Conservation (phyloP, 306 rosid genomes). For the Dalbergia oliveri region DNA sequence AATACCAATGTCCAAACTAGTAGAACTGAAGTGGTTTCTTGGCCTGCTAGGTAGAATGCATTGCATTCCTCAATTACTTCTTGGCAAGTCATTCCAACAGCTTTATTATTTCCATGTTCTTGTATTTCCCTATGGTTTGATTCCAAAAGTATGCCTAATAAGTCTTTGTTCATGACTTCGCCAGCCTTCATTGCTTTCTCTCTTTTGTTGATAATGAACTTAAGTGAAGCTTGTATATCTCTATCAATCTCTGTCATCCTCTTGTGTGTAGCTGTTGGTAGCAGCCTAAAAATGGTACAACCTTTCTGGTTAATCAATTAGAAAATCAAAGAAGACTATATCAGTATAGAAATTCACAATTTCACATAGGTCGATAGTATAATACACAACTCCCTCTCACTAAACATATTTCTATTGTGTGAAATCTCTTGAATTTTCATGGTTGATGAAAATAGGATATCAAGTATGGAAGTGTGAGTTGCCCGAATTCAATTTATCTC, state of each 20-base stretch:
- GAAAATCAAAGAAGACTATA: not conserved
- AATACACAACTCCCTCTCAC: too few relatives aligned
- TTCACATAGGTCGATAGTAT: too few relatives aligned
- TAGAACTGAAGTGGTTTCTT: slow-evolving; percentile 63
- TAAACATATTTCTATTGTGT: too few relatives aligned
- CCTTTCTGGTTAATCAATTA: not conserved
- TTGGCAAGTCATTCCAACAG: slow-evolving; percentile 54
- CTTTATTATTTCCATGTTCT: slow-evolving; percentile 43
- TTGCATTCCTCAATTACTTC: slow-evolving; percentile 67
- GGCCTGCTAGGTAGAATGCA: slow-evolving; percentile 65
- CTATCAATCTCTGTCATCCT: slow-evolving; percentile 6
- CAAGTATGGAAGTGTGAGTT: too few relatives aligned
- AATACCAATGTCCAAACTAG: slow-evolving; percentile 66
- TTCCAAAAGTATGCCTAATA: slow-evolving; percentile 42
- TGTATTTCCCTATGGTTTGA: slow-evolving; percentile 39
- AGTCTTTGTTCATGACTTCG: slow-evolving; percentile 13
- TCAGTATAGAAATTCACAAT: not conserved
- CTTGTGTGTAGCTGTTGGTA: not conserved
- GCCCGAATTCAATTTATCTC: too few relatives aligned
- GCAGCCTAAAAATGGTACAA: not conserved
- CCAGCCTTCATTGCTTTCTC: slow-evolving; percentile 40
- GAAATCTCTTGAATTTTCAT: too few relatives aligned
- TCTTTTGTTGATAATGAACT: slow-evolving; percentile 34
- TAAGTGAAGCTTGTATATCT: slow-evolving; percentile 2
- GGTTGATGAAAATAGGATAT: too few relatives aligned